Conservation (phyloP, 257 asterid genomes). For the Solanum pinnatisectum region DNA sequence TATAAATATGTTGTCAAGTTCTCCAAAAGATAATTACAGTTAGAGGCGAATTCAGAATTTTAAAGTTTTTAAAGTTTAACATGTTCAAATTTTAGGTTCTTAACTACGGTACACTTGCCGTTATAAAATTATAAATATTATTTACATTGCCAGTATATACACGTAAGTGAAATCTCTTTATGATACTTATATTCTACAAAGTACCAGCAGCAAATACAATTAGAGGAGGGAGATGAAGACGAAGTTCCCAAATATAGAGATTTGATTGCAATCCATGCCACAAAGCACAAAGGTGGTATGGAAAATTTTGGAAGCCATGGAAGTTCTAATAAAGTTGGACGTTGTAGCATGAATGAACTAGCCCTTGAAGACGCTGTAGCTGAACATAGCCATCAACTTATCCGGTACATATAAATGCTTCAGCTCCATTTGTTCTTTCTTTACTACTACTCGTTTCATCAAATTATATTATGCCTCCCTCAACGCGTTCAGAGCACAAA, state of each 20-base stretch:
- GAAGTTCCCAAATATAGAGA: conserved; percentile 6
- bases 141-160: background rate
- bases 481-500: background rate
- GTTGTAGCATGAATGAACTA: conserved; percentile 22
- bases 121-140: too few species aligned
- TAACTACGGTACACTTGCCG: background rate
- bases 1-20: background rate
- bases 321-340: conserved; percentile 9
- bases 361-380: background rate
- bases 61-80: background rate
- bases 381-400: conserved; percentile 5
- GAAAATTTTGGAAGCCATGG: background rate
- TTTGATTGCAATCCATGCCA: conserved; percentile 20
- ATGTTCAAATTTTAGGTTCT: background rate
- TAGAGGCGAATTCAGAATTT: background rate
- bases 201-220: background rate
- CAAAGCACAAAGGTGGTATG: conserved; percentile 8
- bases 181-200: background rate
- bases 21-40: too few species aligned
- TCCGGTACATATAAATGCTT: conserved; percentile 1
- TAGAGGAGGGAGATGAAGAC: background rate
- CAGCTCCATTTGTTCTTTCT: background rate
- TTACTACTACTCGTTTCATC: background rate
- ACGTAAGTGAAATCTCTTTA: background rate
- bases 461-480: background rate